phyloP scores from a whole-genome alignment of 768 basidiomycete species.

The Amanita pseudoporphyria region DNA sequence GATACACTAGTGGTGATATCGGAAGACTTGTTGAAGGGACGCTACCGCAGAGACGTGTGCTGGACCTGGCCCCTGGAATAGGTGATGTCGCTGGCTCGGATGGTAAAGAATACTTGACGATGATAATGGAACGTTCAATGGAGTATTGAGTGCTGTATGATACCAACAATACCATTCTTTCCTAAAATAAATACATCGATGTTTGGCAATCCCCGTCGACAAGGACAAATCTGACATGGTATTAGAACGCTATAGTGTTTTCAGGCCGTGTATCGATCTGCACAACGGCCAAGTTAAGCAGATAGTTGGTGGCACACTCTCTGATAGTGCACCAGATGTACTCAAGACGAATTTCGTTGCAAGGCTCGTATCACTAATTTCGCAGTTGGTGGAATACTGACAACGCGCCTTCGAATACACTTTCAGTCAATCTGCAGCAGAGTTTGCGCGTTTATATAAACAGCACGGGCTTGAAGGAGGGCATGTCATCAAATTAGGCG shows the following conservation, averaged over 20 bases:
- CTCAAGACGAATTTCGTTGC: conserved; percentile 90
- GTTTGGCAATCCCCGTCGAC: too few relatives aligned
- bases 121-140: conserved; percentile 71
- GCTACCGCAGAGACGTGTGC: conserved; percentile 82
- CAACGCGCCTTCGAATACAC: conserved; percentile 5
- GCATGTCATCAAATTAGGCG: conserved; percentile 94
- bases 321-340: conserved; percentile 45
- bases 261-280: conserved; percentile 96
- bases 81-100: conserved; percentile 77
- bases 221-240: conserved; percentile 17
- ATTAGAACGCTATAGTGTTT: conserved; percentile 38
- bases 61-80: conserved; percentile 89
- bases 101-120: conserved; percentile 71
- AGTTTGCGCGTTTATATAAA: conserved; percentile 76
- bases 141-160: conserved; percentile 51
- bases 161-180: too few relatives aligned
- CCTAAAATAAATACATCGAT: neutral
- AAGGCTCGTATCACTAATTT: conserved; percentile 40
- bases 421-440: conserved; percentile 61
- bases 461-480: conserved; percentile 66
- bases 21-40: conserved; percentile 81
- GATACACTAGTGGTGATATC: conserved; percentile 61
- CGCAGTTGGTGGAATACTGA: conserved; percentile 4
- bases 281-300: conserved; percentile 96
- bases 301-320: conserved; percentile 92